Evolutionary conservation across 805 yeast genomes (phyloP), one percentile per base, ranked within the genome.

Genomic region (Starmerella vitae): DNA sequence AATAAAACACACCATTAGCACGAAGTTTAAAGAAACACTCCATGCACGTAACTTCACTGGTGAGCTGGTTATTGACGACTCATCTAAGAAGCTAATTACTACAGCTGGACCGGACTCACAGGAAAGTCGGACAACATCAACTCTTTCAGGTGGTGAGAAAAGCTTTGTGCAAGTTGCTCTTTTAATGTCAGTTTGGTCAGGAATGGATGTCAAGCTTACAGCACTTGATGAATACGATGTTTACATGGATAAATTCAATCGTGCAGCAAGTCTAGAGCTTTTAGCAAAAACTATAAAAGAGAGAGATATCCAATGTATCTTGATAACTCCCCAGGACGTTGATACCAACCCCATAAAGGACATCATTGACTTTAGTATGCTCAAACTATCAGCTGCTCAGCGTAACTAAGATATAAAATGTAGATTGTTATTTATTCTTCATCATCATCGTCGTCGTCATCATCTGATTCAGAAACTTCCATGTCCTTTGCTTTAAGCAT

Each of bases 181-280:
- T 42, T 60, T 91, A 33, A 64, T 88, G 43, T 78, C 96, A 0
- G 79, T 93, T 21, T 91, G 99, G 99, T 74, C 75, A 47, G 78
- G 83, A 20, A 86, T 91, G 94, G 74, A 78, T 44, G 78, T 93
- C 0, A 72, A 81, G 41, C 71, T 91, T 15, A 72, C 93, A 43
- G 96, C 96, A 0, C 63, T 91, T 43, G 99, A 91, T 60, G 99
- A 91, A 59, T 91, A 64, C 57, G 99, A 91, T 61, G 98, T 91
- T 17, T 91, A 77, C 53, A 91, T 91, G 98, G 99, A 91, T 58
- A 83, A 84, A 35, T 82, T 84, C 14, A 85, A 86, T 55, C 70
- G 98, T 48, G 69, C 77, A 33, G 71, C 80, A 37, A 84, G 94
- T 44, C 74, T 91, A 55, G 67, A 72, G 34, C 60, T 86, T 45